These are phyloP conservation scores for Ceratobasidium sp. DNA, from an alignment of 1,284 basidiomycete species.

Conservation along the genomic window DNA sequence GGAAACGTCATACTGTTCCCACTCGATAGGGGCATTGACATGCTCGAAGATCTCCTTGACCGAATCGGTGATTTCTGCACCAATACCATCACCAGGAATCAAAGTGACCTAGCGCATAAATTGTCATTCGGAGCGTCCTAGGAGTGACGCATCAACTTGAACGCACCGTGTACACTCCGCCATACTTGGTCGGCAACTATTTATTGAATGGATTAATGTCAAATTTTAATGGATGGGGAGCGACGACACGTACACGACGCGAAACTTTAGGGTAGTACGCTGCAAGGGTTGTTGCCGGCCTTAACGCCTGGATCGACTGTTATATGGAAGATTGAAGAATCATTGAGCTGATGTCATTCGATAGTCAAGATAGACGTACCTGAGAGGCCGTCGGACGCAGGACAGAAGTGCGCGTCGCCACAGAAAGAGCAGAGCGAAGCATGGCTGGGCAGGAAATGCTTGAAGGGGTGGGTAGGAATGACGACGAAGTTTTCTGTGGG, in stretches of 20 bases:
- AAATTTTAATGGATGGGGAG: background rate
- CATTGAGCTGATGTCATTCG: background rate
- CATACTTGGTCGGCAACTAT: constrained; percentile 94
- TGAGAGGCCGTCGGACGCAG: constrained; percentile 35
- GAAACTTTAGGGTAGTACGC: constrained; percentile 83
- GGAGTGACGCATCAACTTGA: constrained; percentile 41
- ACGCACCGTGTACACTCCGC: constrained; percentile 89
- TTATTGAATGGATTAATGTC: constrained; percentile 4
- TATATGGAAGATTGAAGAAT: background rate
- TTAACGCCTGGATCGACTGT: constrained; percentile 44
- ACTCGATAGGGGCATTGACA: constrained; percentile 84
- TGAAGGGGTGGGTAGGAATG: constrained; percentile 32
- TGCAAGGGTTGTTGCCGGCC: constrained; percentile 79
- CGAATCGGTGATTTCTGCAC: constrained; percentile 97
- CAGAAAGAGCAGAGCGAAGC: constrained; percentile 41
- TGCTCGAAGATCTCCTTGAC: constrained; percentile 90
- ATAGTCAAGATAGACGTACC: background rate
- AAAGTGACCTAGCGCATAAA: constrained; percentile 94
- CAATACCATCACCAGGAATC: constrained; percentile 97
- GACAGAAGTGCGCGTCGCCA: constrained; percentile 43
- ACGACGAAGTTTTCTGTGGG: constrained; percentile 44
- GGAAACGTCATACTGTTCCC: constrained; percentile 99
- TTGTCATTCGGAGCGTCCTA: constrained; percentile 76
- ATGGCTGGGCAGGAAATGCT: constrained; percentile 26
- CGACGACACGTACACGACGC: constrained; percentile 67